phyloP scores from a whole-genome alignment of 148 eudicot species.

The Persicaria maculosa region DNA sequence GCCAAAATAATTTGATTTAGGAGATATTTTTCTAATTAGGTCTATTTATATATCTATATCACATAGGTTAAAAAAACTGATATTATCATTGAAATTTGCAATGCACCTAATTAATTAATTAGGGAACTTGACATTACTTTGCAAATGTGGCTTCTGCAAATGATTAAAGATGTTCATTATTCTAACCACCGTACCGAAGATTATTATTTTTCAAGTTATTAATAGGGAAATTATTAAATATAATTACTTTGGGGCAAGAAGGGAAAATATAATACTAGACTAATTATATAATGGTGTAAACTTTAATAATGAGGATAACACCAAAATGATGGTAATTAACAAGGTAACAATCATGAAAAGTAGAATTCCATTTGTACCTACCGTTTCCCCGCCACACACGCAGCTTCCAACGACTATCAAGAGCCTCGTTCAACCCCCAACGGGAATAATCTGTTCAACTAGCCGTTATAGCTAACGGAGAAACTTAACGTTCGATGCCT shows the following conservation, averaged over 20 bases:
- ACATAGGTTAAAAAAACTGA: no score
- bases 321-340: neutral
- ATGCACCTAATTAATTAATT: no score
- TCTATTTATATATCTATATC: no score
- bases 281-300: neutral
- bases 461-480: neutral
- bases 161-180: constrained; percentile 7
- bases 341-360: neutral
- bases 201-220: neutral
- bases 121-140: no score
- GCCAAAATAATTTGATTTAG: no score
- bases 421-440: neutral
- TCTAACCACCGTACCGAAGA: neutral
- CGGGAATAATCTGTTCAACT: neutral
- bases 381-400: constrained; percentile 2
- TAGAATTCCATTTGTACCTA: neutral
- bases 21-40: no score
- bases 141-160: neutral
- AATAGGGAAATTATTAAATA: neutral
- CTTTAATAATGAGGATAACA: constrained; percentile 2
- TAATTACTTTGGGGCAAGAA: neutral
- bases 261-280: neutral
- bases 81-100: no score
- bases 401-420: neutral
- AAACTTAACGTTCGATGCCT: neutral